phyloP scores from a whole-genome alignment of 2,329 filamentous ascomycete species.

The Calonectria pteridis region DNA sequence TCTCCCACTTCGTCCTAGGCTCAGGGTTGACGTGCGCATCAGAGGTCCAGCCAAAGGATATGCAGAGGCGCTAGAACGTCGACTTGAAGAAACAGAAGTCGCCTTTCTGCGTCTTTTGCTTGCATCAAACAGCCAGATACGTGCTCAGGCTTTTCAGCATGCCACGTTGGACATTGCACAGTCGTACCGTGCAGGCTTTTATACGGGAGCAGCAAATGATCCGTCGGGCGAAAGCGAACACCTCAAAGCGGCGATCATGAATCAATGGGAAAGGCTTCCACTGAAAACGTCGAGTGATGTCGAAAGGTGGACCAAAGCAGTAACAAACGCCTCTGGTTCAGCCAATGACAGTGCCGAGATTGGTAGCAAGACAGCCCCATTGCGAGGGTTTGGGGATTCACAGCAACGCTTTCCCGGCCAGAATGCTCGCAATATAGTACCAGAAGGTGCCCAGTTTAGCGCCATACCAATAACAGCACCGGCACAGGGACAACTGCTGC shows the following conservation, averaged over 20 bases:
- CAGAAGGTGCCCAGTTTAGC: neutral
- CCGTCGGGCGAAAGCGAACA: neutral
- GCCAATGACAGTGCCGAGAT: neutral
- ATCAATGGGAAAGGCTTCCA: neutral
- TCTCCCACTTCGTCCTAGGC: neutral
- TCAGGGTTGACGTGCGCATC: neutral
- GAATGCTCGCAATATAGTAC: neutral
- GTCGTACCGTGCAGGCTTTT: neutral
- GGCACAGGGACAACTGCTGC: neutral
- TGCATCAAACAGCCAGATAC: neutral
- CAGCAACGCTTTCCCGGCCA: neutral
- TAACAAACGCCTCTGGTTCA: neutral
- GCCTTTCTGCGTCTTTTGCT: constrained; percentile 50
- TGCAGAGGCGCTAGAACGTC: constrained; percentile 56
- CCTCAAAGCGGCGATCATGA: neutral
- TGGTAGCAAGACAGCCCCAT: no score
- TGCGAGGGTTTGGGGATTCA: neutral
- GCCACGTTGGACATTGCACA: neutral
- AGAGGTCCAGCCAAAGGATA: constrained; percentile 62
- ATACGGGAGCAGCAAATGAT: neutral
- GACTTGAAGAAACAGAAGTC: constrained; percentile 56
- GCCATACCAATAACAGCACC: neutral
- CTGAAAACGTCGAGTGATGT: neutral
- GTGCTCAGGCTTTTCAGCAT: constrained; percentile 22
- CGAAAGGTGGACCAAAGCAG: neutral